Evolutionary conservation across 2,329 filamentous ascomycete genomes (phyloP).

Genomic region (Hymenoscyphus fructigenus): DNA sequence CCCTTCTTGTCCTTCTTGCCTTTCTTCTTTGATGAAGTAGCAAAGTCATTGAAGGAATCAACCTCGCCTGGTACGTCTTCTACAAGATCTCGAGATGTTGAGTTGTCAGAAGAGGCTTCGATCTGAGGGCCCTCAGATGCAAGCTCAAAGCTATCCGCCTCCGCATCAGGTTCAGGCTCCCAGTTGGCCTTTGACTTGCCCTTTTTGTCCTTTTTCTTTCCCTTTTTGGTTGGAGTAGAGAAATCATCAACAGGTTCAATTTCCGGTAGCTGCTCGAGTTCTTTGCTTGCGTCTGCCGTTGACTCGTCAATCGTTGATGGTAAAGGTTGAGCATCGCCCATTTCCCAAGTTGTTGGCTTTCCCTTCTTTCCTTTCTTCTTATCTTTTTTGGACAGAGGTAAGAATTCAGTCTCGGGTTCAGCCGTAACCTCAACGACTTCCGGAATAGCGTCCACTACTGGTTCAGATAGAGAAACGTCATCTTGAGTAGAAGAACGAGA

Average conservation of each 20-base stretch:
- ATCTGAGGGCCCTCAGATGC: too few relatives aligned
- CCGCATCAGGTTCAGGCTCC: neutral
- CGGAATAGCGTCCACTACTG: conserved; percentile 10
- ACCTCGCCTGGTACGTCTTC: too few relatives aligned
- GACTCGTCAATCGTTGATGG: neutral
- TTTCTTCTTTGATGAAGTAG: conserved; percentile 24
- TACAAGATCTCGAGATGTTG: too few relatives aligned
- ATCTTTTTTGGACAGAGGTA: conserved; percentile 23
- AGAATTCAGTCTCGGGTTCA: conserved; percentile 10
- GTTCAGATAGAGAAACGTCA: conserved; percentile 16
- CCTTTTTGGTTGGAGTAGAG: conserved; percentile 32
- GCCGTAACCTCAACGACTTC: neutral
- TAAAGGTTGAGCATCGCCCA: neutral
- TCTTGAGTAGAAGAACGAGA: conserved; percentile 17
- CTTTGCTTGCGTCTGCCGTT: conserved; percentile 4
- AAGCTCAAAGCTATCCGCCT: too few relatives aligned
- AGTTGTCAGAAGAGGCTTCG: too few relatives aligned
- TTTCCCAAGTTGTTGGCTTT: conserved; percentile 18
- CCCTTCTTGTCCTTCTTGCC: conserved; percentile 40
- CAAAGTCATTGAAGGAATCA: neutral
- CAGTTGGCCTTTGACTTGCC: conserved; percentile 3
- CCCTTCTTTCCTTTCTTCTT: conserved; percentile 29
- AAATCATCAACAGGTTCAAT: conserved; percentile 10
- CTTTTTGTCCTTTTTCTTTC: conserved; percentile 37
- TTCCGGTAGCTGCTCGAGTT: conserved; percentile 2